Evolutionary conservation across 2,329 filamentous ascomycete species (phyloP).

Genomic region (Epichloe gansuensis): DNA sequence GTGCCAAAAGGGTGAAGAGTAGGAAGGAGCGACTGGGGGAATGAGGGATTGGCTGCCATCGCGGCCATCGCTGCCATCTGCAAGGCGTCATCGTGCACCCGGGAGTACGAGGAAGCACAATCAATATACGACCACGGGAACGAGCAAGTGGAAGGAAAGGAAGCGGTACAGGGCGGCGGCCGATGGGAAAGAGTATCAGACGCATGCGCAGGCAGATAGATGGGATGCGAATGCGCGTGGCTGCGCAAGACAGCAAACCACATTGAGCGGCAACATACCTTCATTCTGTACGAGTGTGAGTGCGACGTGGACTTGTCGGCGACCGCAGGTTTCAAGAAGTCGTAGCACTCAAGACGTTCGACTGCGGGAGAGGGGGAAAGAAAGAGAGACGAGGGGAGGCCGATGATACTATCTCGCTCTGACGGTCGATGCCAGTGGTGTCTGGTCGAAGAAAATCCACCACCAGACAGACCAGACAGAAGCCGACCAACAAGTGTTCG

Average conservation of each 20-base stretch:
- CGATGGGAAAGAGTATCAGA: background rate
- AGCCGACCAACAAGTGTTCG: background rate
- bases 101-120: background rate
- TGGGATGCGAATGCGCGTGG: background rate
- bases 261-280: slow-evolving; percentile 12
- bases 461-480: background rate
- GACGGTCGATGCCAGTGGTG: background rate
- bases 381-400: background rate
- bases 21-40: slow-evolving; percentile 6
- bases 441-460: background rate
- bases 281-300: slow-evolving; percentile 24
- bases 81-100: background rate
- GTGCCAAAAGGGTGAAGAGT: slow-evolving; percentile 5
- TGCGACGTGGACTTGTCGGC: background rate
- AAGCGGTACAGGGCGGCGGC: background rate
- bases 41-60: background rate
- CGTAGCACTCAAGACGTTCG: background rate
- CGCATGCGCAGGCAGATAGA: background rate
- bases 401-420: background rate
- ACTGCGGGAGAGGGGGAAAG: background rate
- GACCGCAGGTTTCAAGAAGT: background rate
- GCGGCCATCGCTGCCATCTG: background rate
- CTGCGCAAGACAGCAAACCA: background rate
- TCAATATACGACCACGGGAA: slow-evolving; percentile 1
- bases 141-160: background rate